phyloP scores from a whole-genome alignment of 495 filamentous ascomycete genomes.

The Viridothelium virens region DNA sequence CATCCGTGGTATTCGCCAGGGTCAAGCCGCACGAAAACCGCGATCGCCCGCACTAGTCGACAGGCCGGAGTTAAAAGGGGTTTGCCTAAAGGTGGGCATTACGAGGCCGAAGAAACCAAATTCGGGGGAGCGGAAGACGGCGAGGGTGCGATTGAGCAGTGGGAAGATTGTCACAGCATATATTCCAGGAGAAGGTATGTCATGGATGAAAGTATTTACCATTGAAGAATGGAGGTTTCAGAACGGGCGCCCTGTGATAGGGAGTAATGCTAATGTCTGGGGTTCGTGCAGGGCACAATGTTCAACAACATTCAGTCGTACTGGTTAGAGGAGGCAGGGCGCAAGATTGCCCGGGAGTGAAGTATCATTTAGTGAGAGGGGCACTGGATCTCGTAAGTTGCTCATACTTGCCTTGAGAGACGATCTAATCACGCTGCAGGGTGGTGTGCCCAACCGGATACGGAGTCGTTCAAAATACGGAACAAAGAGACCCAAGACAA shows the following conservation, averaged over 20 bases:
- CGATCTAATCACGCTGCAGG: constrained; percentile 44
- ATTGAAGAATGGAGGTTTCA: constrained; percentile 4
- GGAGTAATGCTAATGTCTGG: constrained; percentile 10
- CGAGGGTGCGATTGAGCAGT: constrained; percentile 76
- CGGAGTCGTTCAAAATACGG: constrained; percentile 91
- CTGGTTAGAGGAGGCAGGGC: constrained; percentile 80
- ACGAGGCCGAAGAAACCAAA: constrained; percentile 98
- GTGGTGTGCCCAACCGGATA: constrained; percentile 78
- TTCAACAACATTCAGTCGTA: constrained; percentile 97
- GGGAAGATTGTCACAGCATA: constrained; percentile 82
- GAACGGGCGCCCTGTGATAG: neutral
- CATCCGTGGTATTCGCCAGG: constrained; percentile 60
- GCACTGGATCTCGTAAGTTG: constrained; percentile 84
- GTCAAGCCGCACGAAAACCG: constrained; percentile 69
- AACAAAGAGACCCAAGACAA: constrained; percentile 93
- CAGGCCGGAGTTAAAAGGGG: constrained; percentile 81
- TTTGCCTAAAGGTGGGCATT: constrained; percentile 84
- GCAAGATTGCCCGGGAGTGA: constrained; percentile 98
- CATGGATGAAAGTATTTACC: constrained; percentile 12
- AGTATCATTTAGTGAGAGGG: constrained; percentile 86
- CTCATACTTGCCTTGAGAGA: constrained; percentile 11
- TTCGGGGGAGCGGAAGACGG: constrained; percentile 88
- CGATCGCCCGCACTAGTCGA: constrained; percentile 75
- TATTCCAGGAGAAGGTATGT: constrained; percentile 82
- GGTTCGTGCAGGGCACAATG: constrained; percentile 69